Conservation (phyloP, 805 yeast genomes). For the Teunomyces tritomae region DNA sequence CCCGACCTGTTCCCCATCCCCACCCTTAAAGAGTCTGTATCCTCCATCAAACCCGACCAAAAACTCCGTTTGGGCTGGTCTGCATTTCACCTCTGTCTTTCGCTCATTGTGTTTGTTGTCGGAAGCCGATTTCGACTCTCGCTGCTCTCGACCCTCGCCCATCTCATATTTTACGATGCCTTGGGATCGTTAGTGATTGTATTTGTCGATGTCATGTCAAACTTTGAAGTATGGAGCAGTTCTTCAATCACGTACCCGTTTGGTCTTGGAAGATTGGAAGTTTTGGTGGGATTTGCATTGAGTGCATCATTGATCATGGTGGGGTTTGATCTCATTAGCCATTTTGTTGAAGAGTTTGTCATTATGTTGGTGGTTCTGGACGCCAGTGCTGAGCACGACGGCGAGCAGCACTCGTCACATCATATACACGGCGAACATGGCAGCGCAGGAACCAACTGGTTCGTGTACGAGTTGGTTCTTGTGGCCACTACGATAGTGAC, state of each 20-base stretch:
- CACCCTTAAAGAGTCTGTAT: conserved; percentile 56
- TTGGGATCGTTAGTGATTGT: conserved; percentile 70
- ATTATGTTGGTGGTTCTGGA: conserved; percentile 38
- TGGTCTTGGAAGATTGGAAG: conserved; percentile 90
- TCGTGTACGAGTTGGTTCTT: conserved; percentile 26
- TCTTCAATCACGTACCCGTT: conserved; percentile 84
- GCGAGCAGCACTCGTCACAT: conserved; percentile 32
- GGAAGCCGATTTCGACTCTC: conserved; percentile 59
- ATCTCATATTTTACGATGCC: conserved; percentile 83
- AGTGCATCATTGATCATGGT: conserved; percentile 84
- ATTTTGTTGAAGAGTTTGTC: conserved; percentile 75
- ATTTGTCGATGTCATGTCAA: conserved; percentile 76
- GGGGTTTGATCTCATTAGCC: conserved; percentile 85
- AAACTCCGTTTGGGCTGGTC: conserved; percentile 60
- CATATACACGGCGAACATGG: conserved; percentile 35
- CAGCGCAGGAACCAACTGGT: conserved; percentile 19
- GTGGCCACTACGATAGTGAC: conserved; percentile 16
- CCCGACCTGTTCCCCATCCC: conserved; percentile 76
- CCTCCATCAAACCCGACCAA: conserved; percentile 59
- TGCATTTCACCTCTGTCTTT: conserved; percentile 50
- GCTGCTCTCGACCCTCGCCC: conserved; percentile 76
- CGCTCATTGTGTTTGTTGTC: conserved; percentile 54
- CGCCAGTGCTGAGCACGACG: conserved; percentile 13
- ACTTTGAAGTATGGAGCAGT: conserved; percentile 87
- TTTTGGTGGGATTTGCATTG: conserved; percentile 81